Conservation (phyloP, 2,329 filamentous ascomycete genomes). For the Whalleya microplaca region DNA sequence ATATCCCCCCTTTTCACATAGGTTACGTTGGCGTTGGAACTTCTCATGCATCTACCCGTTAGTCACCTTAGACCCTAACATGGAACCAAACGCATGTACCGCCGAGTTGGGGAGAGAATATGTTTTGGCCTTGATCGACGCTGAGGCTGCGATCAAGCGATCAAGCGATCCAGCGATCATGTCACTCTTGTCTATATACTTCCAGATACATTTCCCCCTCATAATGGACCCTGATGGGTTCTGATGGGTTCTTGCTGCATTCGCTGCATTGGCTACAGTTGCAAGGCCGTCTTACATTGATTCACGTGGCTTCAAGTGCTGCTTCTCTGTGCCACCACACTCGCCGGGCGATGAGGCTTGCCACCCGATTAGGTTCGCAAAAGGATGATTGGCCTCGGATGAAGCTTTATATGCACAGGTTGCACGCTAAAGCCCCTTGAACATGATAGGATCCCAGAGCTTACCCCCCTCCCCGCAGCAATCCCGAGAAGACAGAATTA, state of each 20-base stretch:
- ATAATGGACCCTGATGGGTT: neutral
- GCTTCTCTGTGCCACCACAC: constrained; percentile 20
- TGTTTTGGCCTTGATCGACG: neutral
- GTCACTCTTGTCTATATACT: neutral
- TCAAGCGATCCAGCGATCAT: too few species aligned
- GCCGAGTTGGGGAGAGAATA: too few species aligned
- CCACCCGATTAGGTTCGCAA: constrained; percentile 19
- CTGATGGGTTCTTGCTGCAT: neutral
- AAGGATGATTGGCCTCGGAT: neutral
- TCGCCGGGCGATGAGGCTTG: constrained; percentile 7
- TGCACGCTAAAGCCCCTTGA: neutral
- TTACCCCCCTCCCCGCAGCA: neutral
- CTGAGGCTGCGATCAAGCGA: neutral
- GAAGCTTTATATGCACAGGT: constrained; percentile 2
- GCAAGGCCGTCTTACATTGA: constrained; percentile 10
- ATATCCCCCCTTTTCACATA: neutral
- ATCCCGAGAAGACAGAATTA: neutral
- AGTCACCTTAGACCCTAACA: neutral
- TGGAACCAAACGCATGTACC: too few species aligned
- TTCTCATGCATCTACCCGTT: neutral
- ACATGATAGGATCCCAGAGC: neutral
- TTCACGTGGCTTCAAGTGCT: constrained; percentile 24
- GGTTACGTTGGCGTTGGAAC: neutral
- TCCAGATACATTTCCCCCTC: neutral
- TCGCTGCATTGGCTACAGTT: constrained; percentile 7